Conservation (phyloP, 2,329 filamentous ascomycete species). For the Xylariaceae sp. region DNA sequence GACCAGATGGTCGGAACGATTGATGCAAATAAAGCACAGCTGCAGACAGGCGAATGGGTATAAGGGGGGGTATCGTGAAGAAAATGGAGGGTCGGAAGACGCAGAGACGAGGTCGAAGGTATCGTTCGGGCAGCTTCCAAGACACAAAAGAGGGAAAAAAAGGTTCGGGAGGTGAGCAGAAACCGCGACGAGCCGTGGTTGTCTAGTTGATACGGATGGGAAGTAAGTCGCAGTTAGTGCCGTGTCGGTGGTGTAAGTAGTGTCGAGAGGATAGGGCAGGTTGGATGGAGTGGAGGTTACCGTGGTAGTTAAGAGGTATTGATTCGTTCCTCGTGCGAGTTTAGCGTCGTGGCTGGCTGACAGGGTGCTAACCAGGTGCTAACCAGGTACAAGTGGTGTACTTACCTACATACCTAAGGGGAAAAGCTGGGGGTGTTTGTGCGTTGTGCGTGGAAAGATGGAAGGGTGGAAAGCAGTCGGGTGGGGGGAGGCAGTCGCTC, state of each 20-base stretch:
- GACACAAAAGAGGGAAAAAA: neutral
- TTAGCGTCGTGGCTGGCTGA: conserved; percentile 6
- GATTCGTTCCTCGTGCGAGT: conserved; percentile 12
- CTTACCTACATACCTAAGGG: neutral
- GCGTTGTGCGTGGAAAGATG: neutral
- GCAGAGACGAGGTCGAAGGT: conserved; percentile 1
- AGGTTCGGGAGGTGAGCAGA: conserved; percentile 5
- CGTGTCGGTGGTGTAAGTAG: conserved; percentile 11
- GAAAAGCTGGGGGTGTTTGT: conserved; percentile 6
- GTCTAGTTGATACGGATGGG: conserved; percentile 12
- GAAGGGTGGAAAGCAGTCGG: neutral
- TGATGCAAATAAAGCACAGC: conserved; percentile 29
- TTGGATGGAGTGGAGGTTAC: conserved; percentile 13
- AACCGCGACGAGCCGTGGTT: conserved; percentile 18
- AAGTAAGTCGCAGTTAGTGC: conserved; percentile 14
- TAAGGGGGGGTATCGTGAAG: conserved; percentile 28
- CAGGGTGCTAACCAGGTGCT: neutral
- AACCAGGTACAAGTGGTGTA: neutral
- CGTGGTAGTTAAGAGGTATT: conserved; percentile 7
- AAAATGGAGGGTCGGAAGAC: conserved; percentile 15
- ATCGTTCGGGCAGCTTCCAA: conserved; percentile 11
- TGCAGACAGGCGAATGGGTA: conserved; percentile 29
- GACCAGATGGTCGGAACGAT: conserved; percentile 16
- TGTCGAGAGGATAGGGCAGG: conserved; percentile 1
- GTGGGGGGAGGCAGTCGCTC: neutral